These are phyloP conservation scores for Trichoderma harzianum DNA, from an alignment of 2,329 filamentous ascomycete genomes.

Conservation along the genomic window DNA sequence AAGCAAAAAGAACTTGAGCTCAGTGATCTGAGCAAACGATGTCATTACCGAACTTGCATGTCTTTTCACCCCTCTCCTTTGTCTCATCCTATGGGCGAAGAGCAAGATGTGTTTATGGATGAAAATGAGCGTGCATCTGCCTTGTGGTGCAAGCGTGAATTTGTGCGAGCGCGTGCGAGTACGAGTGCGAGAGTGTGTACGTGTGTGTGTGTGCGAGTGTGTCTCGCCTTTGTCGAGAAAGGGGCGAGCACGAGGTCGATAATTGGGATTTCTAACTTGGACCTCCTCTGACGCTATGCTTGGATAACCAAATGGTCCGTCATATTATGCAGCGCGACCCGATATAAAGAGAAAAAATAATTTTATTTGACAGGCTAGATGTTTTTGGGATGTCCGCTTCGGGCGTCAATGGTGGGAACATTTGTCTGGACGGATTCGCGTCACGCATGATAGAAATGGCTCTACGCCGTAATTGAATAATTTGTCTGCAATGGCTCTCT, in stretches of 20 bases:
- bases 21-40: conserved; percentile 39
- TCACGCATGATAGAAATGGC: conserved; percentile 24
- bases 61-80: conserved; percentile 22
- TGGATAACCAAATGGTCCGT: conserved; percentile 14
- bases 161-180: not conserved
- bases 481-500: conserved; percentile 12
- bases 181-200: not conserved
- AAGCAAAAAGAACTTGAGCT: conserved; percentile 53
- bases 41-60: not conserved
- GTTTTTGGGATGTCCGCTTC: conserved; percentile 18
- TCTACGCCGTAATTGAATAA: conserved; percentile 26
- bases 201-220: not conserved
- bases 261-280: conserved; percentile 4
- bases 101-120: conserved; percentile 2
- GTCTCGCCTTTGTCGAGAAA: not conserved
- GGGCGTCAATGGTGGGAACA: conserved; percentile 23
- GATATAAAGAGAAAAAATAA: conserved; percentile 17
- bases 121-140: not conserved
- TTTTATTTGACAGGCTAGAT: conserved; percentile 18
- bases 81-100: conserved; percentile 21
- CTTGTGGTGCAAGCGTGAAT: not conserved
- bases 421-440: conserved; percentile 19
- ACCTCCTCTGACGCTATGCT: conserved; percentile 23
- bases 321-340: conserved; percentile 1
- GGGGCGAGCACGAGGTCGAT: conserved; percentile 10